A percentile compares a stretch with the other conserved stretches of the same genome.
Evolutionary conservation across 495 filamentous ascomycete species (phyloP).

Genomic region (Aspergillus affinis): DNA sequence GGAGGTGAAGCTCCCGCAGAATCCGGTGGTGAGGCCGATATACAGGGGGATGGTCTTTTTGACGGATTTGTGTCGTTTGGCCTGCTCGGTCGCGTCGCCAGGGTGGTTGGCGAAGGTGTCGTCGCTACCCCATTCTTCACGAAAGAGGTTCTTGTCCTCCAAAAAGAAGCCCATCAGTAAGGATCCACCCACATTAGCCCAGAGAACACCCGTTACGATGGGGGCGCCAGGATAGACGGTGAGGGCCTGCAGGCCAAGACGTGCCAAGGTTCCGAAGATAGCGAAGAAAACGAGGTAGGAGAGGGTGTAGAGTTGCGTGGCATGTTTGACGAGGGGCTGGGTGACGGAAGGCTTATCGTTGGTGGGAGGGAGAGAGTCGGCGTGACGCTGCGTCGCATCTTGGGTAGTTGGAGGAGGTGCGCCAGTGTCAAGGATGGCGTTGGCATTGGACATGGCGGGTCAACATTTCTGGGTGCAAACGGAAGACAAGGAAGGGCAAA

Average conservation of each 20-base stretch:
- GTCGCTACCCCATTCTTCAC: conserved; percentile 56
- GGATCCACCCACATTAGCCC: conserved; percentile 88
- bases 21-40: conserved; percentile 88
- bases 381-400: conserved; percentile 16
- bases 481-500: background rate
- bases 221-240: conserved; percentile 80
- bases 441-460: background rate
- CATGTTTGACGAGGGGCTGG: conserved; percentile 48
- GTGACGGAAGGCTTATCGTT: conserved; percentile 15
- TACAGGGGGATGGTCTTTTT: conserved; percentile 90
- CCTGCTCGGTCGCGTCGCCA: conserved; percentile 14
- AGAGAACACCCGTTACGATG: conserved; percentile 70
- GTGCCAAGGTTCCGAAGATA: conserved; percentile 80
- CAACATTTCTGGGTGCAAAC: background rate
- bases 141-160: conserved; percentile 78
- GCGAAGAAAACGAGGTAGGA: conserved; percentile 86
- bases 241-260: conserved; percentile 78
- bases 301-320: conserved; percentile 73
- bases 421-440: conserved; percentile 10
- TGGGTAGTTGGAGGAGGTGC: conserved; percentile 17
- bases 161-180: conserved; percentile 82
- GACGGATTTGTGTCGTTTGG: conserved; percentile 50
- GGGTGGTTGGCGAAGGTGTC: conserved; percentile 5
- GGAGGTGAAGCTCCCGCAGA: conserved; percentile 89
- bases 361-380: conserved; percentile 12